Base-by-base conservation (phyloP, 148 eudicot species). In the Vaccinium vitisidaea region DNA sequence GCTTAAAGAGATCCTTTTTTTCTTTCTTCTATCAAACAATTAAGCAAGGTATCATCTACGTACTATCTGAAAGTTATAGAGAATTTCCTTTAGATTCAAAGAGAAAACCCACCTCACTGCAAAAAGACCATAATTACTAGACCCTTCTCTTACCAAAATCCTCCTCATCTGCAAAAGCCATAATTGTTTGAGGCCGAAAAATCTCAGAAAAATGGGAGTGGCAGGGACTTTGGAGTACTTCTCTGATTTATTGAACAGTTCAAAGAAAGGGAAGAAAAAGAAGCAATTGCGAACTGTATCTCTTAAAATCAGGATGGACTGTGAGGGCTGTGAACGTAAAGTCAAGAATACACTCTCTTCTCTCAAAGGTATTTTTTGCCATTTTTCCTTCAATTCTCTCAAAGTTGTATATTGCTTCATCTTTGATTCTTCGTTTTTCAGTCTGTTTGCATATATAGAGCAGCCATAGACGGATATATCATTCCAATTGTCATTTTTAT, bases 241-340 rank as follows among this genome's bases (percentile, higher is more conserved):
- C 11, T 87, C 93, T n/a, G 94, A 94, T 23, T 53, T 91, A 27
- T 39, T 90, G 1, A 88, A 86, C 53, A 87, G 70, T 32, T 52
- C 84, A 0, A 91, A 56, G 83, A 84, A 69, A 75, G 82, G 82
- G 71, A 91, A 92, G 89, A 93, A 92, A 55, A 89, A 83, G 87
- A 94, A 89, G 87, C 91, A 89, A 50, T 52, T 91, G 8, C 88
- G 84, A 18, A 92, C 92, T 0, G 94, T 94, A 5, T 65, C 88
- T 39, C 91, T 94, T 77, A 94, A 91, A 79, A 88, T 94, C 50
- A 88, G 94, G 36, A 94, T 94, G 92, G 94, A 91, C 80, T 94
- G 97, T 82, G 97, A 94, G 30, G 97, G 97, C 9, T 94, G 97
- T 84, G 90, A 89, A 48, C 90, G 86, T 39, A 91, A 87, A 81